Conservation (phyloP, 1,284 basidiomycete genomes). For the Austroboletus niveus region DNA sequence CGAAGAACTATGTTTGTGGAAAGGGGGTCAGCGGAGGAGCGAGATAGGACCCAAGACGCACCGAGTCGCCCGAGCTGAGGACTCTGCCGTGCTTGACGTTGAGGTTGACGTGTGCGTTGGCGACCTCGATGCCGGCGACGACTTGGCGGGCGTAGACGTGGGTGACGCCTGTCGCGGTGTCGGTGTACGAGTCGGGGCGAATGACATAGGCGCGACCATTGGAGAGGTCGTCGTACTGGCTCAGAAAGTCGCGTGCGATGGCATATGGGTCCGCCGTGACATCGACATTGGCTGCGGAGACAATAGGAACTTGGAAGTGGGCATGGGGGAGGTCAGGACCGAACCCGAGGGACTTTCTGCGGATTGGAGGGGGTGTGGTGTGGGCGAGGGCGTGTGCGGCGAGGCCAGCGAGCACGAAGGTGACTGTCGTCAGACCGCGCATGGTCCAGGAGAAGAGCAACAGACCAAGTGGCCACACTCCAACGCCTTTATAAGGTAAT, state of each 20-base stretch:
- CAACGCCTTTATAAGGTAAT: constrained; percentile 11
- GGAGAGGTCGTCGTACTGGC: constrained; percentile 26
- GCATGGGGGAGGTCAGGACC: constrained; percentile 75
- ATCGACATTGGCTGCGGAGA: constrained; percentile 34
- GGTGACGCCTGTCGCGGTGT: constrained; percentile 77
- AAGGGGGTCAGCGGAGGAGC: constrained; percentile 20
- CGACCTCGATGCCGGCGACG: constrained; percentile 81
- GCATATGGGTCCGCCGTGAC: constrained; percentile 48
- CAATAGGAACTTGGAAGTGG: constrained; percentile 51
- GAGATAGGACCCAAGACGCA: constrained; percentile 37
- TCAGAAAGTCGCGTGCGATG: constrained; percentile 61
- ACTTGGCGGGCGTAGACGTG: constrained; percentile 84
- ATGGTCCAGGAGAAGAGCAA: constrained; percentile 17
- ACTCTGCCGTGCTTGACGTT: constrained; percentile 83
- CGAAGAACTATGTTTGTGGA: constrained; percentile 54
- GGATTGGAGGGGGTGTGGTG: constrained; percentile 9
- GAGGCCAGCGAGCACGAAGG: constrained; percentile 38
- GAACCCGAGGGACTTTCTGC: constrained; percentile 78
- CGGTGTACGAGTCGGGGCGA: constrained; percentile 84
- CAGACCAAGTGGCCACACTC: not conserved
- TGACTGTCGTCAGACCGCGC: constrained; percentile 34
- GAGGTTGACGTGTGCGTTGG: constrained; percentile 87
- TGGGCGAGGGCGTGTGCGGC: constrained; percentile 34
- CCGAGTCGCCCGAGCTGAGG: constrained; percentile 80
- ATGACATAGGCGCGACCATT: constrained; percentile 52